phyloP scores from a whole-genome alignment of 108 stramenopile species.

The Fistulifera solaris region DNA sequence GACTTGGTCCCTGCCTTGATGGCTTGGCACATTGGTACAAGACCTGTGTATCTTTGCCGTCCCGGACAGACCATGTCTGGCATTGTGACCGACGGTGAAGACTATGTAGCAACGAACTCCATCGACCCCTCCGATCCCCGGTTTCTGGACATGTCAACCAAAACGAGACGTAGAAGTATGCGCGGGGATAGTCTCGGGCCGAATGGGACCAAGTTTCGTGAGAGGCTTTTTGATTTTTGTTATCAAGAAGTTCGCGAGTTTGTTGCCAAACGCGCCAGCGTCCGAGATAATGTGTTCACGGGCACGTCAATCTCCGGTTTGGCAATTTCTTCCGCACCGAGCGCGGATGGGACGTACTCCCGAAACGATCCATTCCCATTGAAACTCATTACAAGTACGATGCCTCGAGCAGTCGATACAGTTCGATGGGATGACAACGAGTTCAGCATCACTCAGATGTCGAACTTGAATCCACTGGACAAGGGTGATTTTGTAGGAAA shows the following conservation, averaged over 20 bases:
- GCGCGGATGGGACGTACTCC: conserved; percentile 2
- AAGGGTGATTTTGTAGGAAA: conserved; percentile 84
- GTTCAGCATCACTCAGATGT: conserved; percentile 45
- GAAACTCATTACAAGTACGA: conserved; percentile 60
- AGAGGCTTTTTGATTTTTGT: conserved; percentile 55
- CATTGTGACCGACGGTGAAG: conserved; percentile 31
- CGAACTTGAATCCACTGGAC: conserved; percentile 83
- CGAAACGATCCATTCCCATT: conserved; percentile 46
- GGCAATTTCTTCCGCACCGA: conserved; percentile 11
- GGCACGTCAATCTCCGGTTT: conserved; percentile 62
- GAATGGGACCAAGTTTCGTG: conserved; percentile 56
- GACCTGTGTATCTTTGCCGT: conserved; percentile 78
- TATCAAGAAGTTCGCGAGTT: conserved; percentile 55
- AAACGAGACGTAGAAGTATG: conserved; percentile 14
- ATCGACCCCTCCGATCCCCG: conserved; percentile 6
- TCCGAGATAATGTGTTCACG: conserved; percentile 32
- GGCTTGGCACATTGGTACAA: conserved; percentile 87
- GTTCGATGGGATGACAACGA: conserved; percentile 44
- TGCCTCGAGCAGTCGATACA: conserved; percentile 81
- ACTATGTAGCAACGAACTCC: conserved; percentile 17
- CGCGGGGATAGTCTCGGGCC: conserved; percentile 58
- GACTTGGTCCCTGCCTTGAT: conserved; percentile 78
- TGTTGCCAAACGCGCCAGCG: conserved; percentile 31
- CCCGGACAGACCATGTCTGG: conserved; percentile 71
- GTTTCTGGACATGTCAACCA: conserved; percentile 20